Conservation (phyloP, 306 rosid species). For the Rosa persica region DNA sequence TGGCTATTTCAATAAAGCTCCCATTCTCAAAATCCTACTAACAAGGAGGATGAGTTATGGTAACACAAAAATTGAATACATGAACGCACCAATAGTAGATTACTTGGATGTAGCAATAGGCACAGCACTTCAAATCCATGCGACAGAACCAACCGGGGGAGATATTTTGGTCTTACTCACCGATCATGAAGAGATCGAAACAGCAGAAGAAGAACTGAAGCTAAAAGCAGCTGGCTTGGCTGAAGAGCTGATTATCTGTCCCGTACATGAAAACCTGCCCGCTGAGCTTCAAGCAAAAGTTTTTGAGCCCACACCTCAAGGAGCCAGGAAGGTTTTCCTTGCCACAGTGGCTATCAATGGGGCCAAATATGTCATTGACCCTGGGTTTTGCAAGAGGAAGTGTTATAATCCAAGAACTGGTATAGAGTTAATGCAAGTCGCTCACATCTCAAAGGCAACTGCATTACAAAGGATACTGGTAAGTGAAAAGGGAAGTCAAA, state of each 20-base stretch:
- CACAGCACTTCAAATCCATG: constrained; percentile 75
- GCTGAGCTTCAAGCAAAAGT: constrained; percentile 43
- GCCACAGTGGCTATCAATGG: constrained; percentile 61
- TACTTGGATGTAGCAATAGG: constrained; percentile 72
- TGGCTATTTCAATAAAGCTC: constrained; percentile 74
- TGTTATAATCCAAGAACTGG: constrained; percentile 80
- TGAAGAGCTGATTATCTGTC: constrained; percentile 67
- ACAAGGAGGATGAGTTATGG: neutral
- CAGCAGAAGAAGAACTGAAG: constrained; percentile 80
- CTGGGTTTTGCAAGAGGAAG: constrained; percentile 74
- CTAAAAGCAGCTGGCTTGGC: constrained; percentile 67
- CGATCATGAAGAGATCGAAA: constrained; percentile 90
- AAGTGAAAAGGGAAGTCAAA: constrained; percentile 13
- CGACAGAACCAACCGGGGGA: constrained; percentile 70
- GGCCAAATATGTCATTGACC: constrained; percentile 80
- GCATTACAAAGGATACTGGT: constrained; percentile 71
- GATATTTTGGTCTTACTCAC: constrained; percentile 74
- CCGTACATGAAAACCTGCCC: constrained; percentile 13
- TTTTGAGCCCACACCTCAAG: constrained; percentile 86
- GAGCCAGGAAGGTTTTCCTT: constrained; percentile 80
- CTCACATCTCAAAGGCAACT: constrained; percentile 84
- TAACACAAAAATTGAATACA: neutral
- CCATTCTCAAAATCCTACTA: constrained; percentile 64
- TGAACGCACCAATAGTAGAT: neutral
- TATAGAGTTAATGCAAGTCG: constrained; percentile 63